Evolutionary conservation across 345 rosid species (phyloP).

Genomic region (Pistacia integerrima): DNA sequence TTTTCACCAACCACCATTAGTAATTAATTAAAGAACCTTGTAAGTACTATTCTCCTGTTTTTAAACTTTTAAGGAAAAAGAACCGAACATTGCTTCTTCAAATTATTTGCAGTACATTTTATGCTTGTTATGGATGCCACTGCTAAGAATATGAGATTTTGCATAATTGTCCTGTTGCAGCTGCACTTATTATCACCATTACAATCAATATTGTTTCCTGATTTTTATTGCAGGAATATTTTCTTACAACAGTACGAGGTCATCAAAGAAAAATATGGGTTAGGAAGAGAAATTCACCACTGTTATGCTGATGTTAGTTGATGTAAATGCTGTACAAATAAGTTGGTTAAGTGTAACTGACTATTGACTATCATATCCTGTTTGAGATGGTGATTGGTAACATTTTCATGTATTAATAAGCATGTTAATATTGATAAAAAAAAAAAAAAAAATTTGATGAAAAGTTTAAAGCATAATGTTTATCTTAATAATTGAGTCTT

Average conservation of each 20-base stretch:
- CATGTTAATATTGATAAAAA: neutral
- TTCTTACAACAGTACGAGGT: neutral
- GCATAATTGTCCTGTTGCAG: neutral
- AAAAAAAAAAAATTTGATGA: neutral
- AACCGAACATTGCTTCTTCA: neutral
- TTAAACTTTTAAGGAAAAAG: neutral
- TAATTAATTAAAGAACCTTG: neutral
- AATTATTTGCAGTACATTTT: too few relatives aligned
- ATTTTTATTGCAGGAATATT: constrained; percentile 16
- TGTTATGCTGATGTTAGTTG: neutral
- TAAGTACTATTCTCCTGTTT: neutral
- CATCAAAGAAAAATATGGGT: neutral
- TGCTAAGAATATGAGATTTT: neutral
- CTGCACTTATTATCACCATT: neutral
- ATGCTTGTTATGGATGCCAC: neutral
- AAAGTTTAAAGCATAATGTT: neutral
- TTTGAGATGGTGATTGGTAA: neutral
- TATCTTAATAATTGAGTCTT: too few relatives aligned
- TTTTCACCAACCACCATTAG: too few relatives aligned
- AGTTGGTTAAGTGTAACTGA: neutral
- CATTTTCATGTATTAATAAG: neutral
- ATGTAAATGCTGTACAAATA: neutral
- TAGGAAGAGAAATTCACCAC: neutral
- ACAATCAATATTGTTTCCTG: neutral
- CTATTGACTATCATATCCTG: neutral